Conservation (phyloP, 139 green algal genomes). For the Eudorina sp. region DNA sequence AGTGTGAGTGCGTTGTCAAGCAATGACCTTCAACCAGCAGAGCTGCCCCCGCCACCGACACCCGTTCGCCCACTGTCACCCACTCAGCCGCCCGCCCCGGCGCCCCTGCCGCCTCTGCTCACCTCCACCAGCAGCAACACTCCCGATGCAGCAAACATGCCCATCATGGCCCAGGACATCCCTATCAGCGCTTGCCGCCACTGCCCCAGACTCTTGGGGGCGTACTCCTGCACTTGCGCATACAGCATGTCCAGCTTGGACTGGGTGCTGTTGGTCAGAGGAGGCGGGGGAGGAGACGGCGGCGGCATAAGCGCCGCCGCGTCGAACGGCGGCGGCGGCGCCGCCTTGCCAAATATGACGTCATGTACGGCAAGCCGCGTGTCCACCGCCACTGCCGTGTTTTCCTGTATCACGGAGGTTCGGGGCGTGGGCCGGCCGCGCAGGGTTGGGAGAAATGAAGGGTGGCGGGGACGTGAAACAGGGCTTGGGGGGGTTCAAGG, state of each 20-base stretch:
- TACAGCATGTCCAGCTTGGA: no score
- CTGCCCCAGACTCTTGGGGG: conserved; percentile 1
- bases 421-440: not conserved
- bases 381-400: not conserved
- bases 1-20: no score
- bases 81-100: not conserved
- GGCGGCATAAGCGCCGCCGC: not conserved
- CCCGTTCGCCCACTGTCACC: not conserved
- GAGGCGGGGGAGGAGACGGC: not conserved
- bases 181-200: conserved; percentile 22
- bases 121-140: conserved; percentile 37
- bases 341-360: not conserved
- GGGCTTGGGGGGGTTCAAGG: no score
- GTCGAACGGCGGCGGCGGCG: not conserved
- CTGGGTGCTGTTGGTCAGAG: no score
- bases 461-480: no score
- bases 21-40: no score
- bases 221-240: not conserved
- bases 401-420: not conserved
- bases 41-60: not conserved
- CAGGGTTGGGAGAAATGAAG: no score
- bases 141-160: not conserved
- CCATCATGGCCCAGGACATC: conserved; percentile 27
- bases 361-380: not conserved
- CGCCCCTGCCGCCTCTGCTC: not conserved